Evolutionary conservation across 768 basidiomycete species (phyloP).

Genomic region (Russula emetica): DNA sequence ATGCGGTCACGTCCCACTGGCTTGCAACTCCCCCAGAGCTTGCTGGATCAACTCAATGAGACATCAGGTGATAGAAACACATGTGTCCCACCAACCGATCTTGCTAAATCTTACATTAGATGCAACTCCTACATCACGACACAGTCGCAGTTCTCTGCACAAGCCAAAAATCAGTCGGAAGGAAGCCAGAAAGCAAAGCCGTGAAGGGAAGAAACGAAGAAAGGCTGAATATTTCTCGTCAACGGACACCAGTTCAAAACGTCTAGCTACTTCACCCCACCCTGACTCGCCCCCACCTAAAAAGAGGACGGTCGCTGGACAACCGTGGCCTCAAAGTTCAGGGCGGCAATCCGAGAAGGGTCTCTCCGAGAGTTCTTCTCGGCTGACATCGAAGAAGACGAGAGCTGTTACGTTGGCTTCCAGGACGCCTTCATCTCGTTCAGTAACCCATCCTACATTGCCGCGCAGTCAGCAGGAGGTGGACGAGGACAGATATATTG

Average conservation of each 20-base stretch:
- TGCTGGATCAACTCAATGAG: conserved; percentile 21
- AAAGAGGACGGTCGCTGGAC: conserved; percentile 38
- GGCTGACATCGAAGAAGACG: conserved; percentile 3
- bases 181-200: conserved; percentile 59
- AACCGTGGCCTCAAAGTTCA: conserved; percentile 1
- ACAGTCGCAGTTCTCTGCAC: conserved; percentile 5
- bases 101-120: neutral
- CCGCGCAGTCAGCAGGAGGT: conserved; percentile 44
- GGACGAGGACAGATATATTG: conserved; percentile 83
- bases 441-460: conserved; percentile 27
- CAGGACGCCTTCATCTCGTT: conserved; percentile 38
- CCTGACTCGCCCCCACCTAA: conserved; percentile 48
- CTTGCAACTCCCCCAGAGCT: conserved; percentile 21
- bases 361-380: conserved; percentile 13
- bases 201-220: conserved; percentile 55
- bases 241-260: conserved; percentile 35
- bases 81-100: neutral
- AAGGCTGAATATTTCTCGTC: conserved; percentile 57
- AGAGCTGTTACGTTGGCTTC: conserved; percentile 20
- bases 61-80: conserved; percentile 7
- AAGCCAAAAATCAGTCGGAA: conserved; percentile 44
- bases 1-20: conserved; percentile 9
- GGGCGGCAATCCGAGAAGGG: conserved; percentile 11
- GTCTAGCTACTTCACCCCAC: conserved; percentile 43
- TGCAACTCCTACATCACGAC: neutral